These are phyloP conservation scores for Cystoderma amianthinum DNA, from an alignment of 768 basidiomycete genomes.

Conservation along the genomic window DNA sequence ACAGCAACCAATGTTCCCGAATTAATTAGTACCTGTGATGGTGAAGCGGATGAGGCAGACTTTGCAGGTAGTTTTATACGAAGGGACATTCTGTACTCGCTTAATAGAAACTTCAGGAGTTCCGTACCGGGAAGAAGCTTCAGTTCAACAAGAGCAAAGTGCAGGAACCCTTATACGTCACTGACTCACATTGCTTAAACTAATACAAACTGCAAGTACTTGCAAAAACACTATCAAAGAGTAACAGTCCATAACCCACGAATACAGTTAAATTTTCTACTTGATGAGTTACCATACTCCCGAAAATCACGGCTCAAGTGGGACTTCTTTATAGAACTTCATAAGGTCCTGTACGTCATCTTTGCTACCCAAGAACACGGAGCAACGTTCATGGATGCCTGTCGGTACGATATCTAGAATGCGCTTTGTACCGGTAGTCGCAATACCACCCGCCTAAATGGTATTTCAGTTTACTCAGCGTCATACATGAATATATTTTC, in stretches of 20 bases:
- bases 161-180: too few relatives aligned
- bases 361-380: slow-evolving; percentile 89
- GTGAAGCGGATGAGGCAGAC: slow-evolving; percentile 3
- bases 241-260: neutral
- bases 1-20: neutral
- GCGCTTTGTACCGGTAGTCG: slow-evolving; percentile 90
- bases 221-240: too few relatives aligned
- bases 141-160: neutral
- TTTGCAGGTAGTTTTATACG: slow-evolving; percentile 16
- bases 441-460: slow-evolving; percentile 85
- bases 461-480: slow-evolving; percentile 5
- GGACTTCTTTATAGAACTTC: slow-evolving; percentile 67
- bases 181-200: too few relatives aligned
- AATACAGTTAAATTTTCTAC: slow-evolving; percentile 4
- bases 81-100: slow-evolving; percentile 9
- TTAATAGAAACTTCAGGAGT: neutral
- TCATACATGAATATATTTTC: neutral
- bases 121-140: neutral
- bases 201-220: too few relatives aligned
- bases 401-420: slow-evolving; percentile 89
- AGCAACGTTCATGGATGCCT: slow-evolving; percentile 84
- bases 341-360: slow-evolving; percentile 90
- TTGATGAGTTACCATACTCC: neutral
- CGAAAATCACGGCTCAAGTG: slow-evolving; percentile 11
- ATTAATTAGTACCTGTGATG: slow-evolving; percentile 13